Evolutionary conservation across 2,329 filamentous ascomycete species (phyloP).

Genomic region (Nannizzia gypsea): DNA sequence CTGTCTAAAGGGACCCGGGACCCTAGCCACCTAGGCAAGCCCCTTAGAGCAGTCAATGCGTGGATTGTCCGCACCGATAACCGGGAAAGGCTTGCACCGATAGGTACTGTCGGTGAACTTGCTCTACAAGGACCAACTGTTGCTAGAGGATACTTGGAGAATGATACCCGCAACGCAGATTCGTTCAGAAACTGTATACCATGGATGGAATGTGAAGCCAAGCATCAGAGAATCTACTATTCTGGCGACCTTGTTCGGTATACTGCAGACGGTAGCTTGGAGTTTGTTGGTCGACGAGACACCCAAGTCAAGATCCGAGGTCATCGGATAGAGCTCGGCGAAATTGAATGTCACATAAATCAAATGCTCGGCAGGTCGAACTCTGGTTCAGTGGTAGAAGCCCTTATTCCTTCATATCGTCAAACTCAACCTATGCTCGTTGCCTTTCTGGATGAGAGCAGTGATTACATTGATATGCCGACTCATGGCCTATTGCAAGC

Average conservation of each 20-base stretch:
- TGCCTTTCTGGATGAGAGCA: neutral
- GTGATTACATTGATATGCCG: neutral
- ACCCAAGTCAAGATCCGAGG: slow-evolving; percentile 71
- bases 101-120: slow-evolving; percentile 32
- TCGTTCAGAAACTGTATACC: slow-evolving; percentile 4
- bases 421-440: neutral
- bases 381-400: neutral
- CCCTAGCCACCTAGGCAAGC: slow-evolving; percentile 8
- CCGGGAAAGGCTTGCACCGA: slow-evolving; percentile 19
- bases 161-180: neutral
- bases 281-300: slow-evolving; percentile 19
- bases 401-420: neutral
- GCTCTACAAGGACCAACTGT: slow-evolving; percentile 29
- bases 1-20: slow-evolving; percentile 1
- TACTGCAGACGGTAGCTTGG: slow-evolving; percentile 11
- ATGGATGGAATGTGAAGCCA: neutral
- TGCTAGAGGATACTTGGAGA: slow-evolving; percentile 26
- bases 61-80: slow-evolving; percentile 25
- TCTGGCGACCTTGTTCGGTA: slow-evolving; percentile 17
- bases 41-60: slow-evolving; percentile 11
- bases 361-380: neutral
- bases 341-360: slow-evolving; percentile 51
- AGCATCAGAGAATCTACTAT: neutral
- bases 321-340: slow-evolving; percentile 70
- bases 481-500: slow-evolving; percentile 27